phyloP scores from a whole-genome alignment of 371 early-diverging fungal genomes.

The Mortierella polycephala region DNA sequence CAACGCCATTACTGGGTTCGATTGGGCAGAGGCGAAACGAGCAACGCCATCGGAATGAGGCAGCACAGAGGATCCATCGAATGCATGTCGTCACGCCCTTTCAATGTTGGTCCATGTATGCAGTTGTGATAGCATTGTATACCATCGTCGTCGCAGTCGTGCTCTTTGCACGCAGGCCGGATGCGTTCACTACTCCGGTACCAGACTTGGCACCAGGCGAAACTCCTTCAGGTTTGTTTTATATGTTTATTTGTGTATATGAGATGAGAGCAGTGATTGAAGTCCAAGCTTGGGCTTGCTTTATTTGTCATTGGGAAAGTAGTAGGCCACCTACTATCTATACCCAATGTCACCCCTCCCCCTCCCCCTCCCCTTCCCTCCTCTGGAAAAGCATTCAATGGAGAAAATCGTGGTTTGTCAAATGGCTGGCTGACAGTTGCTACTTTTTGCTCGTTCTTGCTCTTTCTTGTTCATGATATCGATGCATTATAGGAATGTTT shows the following conservation, averaged over 20 bases:
- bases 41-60: conserved; percentile 35
- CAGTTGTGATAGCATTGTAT: conserved; percentile 22
- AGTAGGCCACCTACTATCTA: too few species aligned
- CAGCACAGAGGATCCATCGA: conserved; percentile 24
- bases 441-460: background rate
- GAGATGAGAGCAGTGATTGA: too few species aligned
- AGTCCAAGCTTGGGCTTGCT: background rate
- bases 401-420: too few species aligned
- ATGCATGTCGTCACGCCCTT: conserved; percentile 21
- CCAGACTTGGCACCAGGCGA: conserved; percentile 28
- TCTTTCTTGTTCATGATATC: background rate
- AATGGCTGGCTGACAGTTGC: background rate
- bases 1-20: conserved; percentile 35
- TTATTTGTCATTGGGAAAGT: background rate
- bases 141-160: conserved; percentile 15
- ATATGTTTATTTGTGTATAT: too few species aligned
- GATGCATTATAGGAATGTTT: conserved; percentile 10
- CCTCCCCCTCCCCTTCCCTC: too few species aligned
- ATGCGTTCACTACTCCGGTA: conserved; percentile 25
- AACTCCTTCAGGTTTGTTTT: conserved; percentile 28
- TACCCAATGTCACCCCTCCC: too few species aligned
- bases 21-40: conserved; percentile 35
- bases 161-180: conserved; percentile 21
- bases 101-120: conserved; percentile 38
- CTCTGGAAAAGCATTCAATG: too few species aligned